Conservation (phyloP, 2,329 filamentous ascomycete genomes). For the Sporothrix phasma region DNA sequence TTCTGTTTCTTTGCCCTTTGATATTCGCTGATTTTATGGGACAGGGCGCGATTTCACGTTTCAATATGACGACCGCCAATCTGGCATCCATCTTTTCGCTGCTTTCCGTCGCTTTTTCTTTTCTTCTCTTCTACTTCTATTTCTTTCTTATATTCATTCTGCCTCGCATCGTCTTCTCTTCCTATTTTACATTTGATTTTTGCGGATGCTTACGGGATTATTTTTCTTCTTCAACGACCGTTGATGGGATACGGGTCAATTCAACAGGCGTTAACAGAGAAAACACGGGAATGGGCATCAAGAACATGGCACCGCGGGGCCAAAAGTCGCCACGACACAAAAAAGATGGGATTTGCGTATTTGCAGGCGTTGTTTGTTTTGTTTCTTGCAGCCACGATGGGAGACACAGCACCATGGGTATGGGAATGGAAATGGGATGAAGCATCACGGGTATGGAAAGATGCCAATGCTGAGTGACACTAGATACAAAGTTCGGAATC, state of each 20-base stretch:
- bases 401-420: no score
- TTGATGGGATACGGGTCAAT: not conserved
- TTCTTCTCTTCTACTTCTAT: not conserved
- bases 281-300: not conserved
- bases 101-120: no score
- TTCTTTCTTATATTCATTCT: not conserved
- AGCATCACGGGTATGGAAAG: not conserved
- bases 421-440: not conserved
- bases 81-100: no score
- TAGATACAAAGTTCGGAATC: no score
- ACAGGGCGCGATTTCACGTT: no score
- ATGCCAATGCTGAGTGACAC: no score
- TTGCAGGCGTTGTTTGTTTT: not conserved
- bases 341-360: not conserved
- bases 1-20: not conserved
- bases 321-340: not conserved
- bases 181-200: not conserved
- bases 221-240: not conserved
- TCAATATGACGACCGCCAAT: no score
- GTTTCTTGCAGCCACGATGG: not conserved
- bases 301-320: not conserved
- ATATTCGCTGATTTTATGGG: not conserved
- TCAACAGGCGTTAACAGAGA: not conserved
- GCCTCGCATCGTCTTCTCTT: no score
- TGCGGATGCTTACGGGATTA: not conserved